These are phyloP conservation scores for Geotrichum macrosporum DNA, from an alignment of 1,139 yeast species.

Conservation along the genomic window DNA sequence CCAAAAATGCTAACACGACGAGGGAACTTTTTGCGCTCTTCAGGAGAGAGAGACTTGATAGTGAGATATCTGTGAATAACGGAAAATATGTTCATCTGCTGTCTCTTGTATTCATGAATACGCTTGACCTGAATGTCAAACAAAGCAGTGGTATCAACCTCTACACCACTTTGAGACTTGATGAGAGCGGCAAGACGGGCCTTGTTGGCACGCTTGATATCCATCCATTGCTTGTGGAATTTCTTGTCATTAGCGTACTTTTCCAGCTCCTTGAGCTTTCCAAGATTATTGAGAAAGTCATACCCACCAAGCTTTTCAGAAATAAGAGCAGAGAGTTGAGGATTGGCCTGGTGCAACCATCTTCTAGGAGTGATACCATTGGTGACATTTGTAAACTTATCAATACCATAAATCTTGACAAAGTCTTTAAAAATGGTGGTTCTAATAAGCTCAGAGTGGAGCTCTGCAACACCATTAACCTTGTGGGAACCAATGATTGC, in stretches of 20 bases:
- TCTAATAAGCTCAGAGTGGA: conserved; percentile 85
- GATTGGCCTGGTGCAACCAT: conserved; percentile 94
- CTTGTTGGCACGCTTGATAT: conserved; percentile 68
- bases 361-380: conserved; percentile 96
- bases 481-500: conserved; percentile 91
- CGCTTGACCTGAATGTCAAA: conserved; percentile 93
- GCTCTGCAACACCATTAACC: conserved; percentile 93
- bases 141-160: conserved; percentile 61
- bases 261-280: conserved; percentile 63
- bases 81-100: conserved; percentile 87
- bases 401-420: conserved; percentile 72
- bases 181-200: conserved; percentile 63
- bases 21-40: conserved; percentile 61
- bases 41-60: conserved; percentile 63
- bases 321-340: conserved; percentile 67
- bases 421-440: conserved; percentile 90
- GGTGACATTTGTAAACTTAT: conserved; percentile 85
- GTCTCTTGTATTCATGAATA: conserved; percentile 94
- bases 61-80: conserved; percentile 76
- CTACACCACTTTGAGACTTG: conserved; percentile 62
- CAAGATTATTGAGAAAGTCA: conserved; percentile 65
- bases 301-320: conserved; percentile 67
- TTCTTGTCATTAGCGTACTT: conserved; percentile 60
- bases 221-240: conserved; percentile 69
- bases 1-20: conserved; percentile 83